These are phyloP conservation scores for Cladorrhinum samala DNA, from an alignment of 495 filamentous ascomycete genomes.

Conservation along the genomic window DNA sequence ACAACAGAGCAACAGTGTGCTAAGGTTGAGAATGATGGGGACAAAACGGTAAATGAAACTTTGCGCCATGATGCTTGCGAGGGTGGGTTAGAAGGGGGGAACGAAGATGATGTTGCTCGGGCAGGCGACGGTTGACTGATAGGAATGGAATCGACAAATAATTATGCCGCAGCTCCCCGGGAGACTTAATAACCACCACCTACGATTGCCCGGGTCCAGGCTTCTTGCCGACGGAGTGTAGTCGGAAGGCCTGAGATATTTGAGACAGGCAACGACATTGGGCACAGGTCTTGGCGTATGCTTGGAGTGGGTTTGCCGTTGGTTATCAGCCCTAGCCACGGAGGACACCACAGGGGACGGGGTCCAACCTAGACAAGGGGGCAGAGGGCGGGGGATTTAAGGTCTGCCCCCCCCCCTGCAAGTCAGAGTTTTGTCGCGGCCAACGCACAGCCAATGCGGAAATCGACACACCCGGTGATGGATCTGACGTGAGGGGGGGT, in stretches of 20 bases:
- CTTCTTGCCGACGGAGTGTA: no score
- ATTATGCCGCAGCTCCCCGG: no score
- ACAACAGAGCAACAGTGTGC: conserved; percentile 22
- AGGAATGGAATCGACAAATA: no score
- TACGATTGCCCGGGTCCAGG: no score
- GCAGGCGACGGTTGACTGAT: no score
- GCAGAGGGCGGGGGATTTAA: no score
- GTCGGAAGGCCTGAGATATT: background rate
- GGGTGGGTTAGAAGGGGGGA: background rate
- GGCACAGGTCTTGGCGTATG: background rate
- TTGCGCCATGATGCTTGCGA: conserved; percentile 13
- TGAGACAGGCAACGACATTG: background rate
- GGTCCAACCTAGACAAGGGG: no score
- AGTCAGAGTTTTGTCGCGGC: no score
- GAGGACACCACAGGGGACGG: background rate
- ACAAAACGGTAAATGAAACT: conserved; percentile 3
- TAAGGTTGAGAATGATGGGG: conserved; percentile 20
- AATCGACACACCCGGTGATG: background rate
- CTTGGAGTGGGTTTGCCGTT: background rate
- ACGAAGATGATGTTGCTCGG: no score
- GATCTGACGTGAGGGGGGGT: conserved; percentile 8
- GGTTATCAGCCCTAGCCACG: background rate
- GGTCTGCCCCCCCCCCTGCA: no score
- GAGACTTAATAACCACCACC: no score
- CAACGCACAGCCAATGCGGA: background rate